Evolutionary conservation across 805 yeast species (phyloP), one percentile per base, ranked within the genome.

Genomic region (Naumovozyma dairenensis): DNA sequence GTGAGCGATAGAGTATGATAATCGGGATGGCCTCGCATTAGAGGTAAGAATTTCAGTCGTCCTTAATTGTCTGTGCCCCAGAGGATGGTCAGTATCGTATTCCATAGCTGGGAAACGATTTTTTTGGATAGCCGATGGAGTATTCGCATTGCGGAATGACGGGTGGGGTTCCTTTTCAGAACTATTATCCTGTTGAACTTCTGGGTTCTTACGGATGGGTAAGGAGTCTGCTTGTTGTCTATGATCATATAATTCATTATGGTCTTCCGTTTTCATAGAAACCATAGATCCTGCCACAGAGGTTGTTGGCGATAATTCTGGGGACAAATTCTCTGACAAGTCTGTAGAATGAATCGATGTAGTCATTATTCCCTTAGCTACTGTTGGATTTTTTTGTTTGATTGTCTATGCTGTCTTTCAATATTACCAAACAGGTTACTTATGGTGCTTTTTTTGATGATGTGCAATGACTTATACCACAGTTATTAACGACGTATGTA

Each of bases 221-320:
- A 61, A 36, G 17, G 66, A 51, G 38, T 64, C 68, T 4, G 68
- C 61, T 42, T 69, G 72, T 44, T 63, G 59, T 38, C 74, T 63
- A 45, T 69, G 74, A 46, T 69, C 74, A 40, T 67, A 57, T 22
- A 69, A 49, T 33, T 56, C 67, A 22, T 46, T 45, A 34, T 55
- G 59, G 12, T 56, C 59, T 21, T 60, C 65, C 2, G 67, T 62
- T 32, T 54, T 59, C 55, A 62, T 53, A 10, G 67, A 62, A 13
- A 46, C 53, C 37, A 57, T 44, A 0, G 64, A 58, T 12, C 47
- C 48, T 6, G 39, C 44, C 15, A 45, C 32, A 6, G 59, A 49
- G 12, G 47, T 43, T 2, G 55, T 43, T 13, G 48, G 48, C 2
- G 56, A 51, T 6, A 40, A 21, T 28, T 35, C 37, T 9, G 47